Base-by-base conservation (phyloP, 106 monocot species). In the Vanilla planifolia region DNA sequence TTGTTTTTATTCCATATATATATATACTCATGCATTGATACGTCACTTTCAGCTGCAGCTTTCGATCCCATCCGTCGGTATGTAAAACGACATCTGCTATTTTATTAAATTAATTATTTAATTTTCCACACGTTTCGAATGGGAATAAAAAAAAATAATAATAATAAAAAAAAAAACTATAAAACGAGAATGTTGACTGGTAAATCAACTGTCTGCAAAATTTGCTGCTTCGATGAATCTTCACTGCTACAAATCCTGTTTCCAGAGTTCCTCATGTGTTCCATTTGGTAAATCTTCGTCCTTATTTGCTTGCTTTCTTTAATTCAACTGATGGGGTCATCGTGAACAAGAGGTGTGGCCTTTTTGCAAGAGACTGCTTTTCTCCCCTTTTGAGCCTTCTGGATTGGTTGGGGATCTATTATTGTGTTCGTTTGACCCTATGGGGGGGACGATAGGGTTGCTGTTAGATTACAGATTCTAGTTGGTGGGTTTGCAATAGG, bases 281-380 rank as follows among this genome's bases (percentile, higher is more conserved):
- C 53, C 30, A 53, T 53, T 30, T 30, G 30, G 28, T 53, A 30
- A 26, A 53, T 14, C 30, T 53, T 30, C 30, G 53, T 53, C 53
- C 53, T 14, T 29, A 53, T 53, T 53, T 16, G 29, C 22, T 30
- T 53, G 11, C 30, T 30, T 30, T 52, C 3, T 29, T 5, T 30
- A 24, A 23, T 21, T 37, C 37, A 37, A 10, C 10, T 37, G 37
- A 37, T 37, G 10, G 37, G 10, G 7, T 37, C 37, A 37, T 37
- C 37, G 10, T 37, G 37, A 37, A 37, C 37, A 5, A 37, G 37
- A 6, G 10, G 7, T 37, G 7, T 37, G 37, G 7, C 10, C 17
- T 45, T 45, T 45, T n/a, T 1, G 10, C n/a, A n/a, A n/a, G n/a
- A n/a, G n/a, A n/a, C n/a, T n/a, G n/a, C n/a, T n/a, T n/a, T n/a